A percentile compares a stretch with the other conserved stretches of the same genome.
These are phyloP conservation scores for Polytrichum formosum DNA, from an alignment of 225 moss, liverwort and hornwort species.

Conservation along the genomic window DNA sequence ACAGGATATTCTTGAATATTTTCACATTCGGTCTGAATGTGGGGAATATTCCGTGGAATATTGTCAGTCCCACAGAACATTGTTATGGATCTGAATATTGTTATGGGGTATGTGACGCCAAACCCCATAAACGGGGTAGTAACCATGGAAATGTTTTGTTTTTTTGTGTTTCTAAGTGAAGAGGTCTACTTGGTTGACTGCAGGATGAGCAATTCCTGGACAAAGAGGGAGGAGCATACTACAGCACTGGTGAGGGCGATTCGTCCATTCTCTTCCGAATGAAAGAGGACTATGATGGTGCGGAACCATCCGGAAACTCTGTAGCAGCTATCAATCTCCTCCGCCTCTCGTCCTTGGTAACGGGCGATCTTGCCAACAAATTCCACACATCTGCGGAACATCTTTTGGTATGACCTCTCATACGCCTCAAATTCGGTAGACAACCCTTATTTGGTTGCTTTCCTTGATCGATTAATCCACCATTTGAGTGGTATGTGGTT, in stretches of 20 bases:
- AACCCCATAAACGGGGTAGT: too few species aligned
- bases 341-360: constrained; percentile 57
- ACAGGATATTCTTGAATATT: too few species aligned
- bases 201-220: constrained; percentile 95
- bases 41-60: too few species aligned
- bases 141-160: too few species aligned
- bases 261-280: constrained; percentile 82
- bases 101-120: too few species aligned
- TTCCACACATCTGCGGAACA: constrained; percentile 70
- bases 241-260: constrained; percentile 79
- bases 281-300: constrained; percentile 99
- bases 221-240: constrained; percentile 84
- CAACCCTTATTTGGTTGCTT: too few species aligned
- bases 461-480: too few species aligned
- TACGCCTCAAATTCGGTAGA: too few species aligned
- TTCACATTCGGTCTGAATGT: too few species aligned
- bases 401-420: constrained; percentile 58
- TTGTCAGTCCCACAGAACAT: too few species aligned
- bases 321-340: constrained; percentile 85
- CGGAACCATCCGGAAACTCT: constrained; percentile 97
- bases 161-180: neutral
- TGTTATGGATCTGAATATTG: too few species aligned
- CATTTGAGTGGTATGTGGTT: too few species aligned
- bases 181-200: neutral
- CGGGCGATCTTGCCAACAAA: constrained; percentile 55